Evolutionary conservation across 495 filamentous ascomycete genomes (phyloP), one percentile per base, ranked within the genome.

Genomic region (Hyaloscypha finlandica): DNA sequence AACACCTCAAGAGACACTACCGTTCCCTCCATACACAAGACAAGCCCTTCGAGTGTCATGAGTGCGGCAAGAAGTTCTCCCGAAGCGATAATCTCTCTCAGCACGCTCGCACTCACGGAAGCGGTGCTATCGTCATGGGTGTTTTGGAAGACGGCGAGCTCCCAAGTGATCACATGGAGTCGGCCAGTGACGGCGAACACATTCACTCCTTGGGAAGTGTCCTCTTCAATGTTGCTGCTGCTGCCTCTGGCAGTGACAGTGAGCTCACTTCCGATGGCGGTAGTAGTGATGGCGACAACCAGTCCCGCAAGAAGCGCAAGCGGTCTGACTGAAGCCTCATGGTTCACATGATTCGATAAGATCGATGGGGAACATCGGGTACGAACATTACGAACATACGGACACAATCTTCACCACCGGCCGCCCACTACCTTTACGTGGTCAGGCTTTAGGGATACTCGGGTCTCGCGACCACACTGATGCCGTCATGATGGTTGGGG

Each of bases 31-130:
- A 98, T 82, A 99, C 96, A 2, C 88, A 96, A 71, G 95, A 98
- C 67, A 99, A 99, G 87, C 96, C 96, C 8, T 98, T 98, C 76
- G 92, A 97, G 78, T 99, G 96, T 80, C 81, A 86, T 66, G 94
- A 98, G 80, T 99, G 96, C 72, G 94, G 95, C 66, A 99, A 99
- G 88, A 97, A 97, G 82, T 99, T 98, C 82, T 98, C 95, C 1
- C 91, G 96, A 65, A 94, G 90, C 72, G 96, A 99, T 79, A 99
- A 99, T 80, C 86, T 99, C 29, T 89, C 92, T 35, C 96, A 99
- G 78, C 96, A 99, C 74, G 88, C 95, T 57, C 88, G 96, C 59
- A 99, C 95, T 16, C 96, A 99, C 72, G 96, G 92, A 55, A 88
- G 88, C 59, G 92, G 92, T 54, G 91, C 94, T 64, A 90, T 97